Evolutionary conservation across 768 basidiomycete genomes (phyloP), one percentile per base, ranked within the genome.

Genomic region (Amanita phalloides): DNA sequence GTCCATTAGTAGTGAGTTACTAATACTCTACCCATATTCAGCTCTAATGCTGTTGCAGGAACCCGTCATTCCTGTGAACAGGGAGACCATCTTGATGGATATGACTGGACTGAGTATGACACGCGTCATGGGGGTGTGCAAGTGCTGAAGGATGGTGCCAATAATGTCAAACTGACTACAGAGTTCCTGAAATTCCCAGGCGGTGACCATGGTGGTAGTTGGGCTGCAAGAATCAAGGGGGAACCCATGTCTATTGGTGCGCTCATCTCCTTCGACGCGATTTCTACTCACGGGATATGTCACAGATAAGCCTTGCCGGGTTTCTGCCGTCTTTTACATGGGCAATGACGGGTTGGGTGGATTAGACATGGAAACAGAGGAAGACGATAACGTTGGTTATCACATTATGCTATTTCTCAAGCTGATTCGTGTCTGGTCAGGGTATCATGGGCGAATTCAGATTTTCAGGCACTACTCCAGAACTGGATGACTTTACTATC

Each of bases 31-130:
- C 41, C 33, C 2, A 37, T 37, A 32, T 26, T 53, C 46, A 49
- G 30, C 43, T 55, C 49, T 53, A 35, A 55, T 51, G 9, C 26
- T 35, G 32, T 42, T 56, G 26, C 37, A 91, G 90, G 77, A 55
- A 71, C 83, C 23, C 82, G 94, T 2, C 91, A 96, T 69, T 77
- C 87, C 4, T 93, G 92, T 62, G 90, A 95, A 57, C 90, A 96
- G 62, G 80, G 77, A 4, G 92, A 95, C 61, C 81, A 78, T 1
- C 72, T 97, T 35, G 76, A 82, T 53, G 74, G 74, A 36, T 97
- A 96, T 66, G 84, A 87, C 20, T 97, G 88, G 84, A 86, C 86
- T 1, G 77, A 81, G 57, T 94, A 90, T 61, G 92, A 96, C 64
- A 72, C 88, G 17, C 81, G 91, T 20, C 78, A 85, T 61, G 91